These are phyloP conservation scores for Ophidiomyces ophidiicola DNA, from an alignment of 2,329 filamentous ascomycete species.

Conservation along the genomic window DNA sequence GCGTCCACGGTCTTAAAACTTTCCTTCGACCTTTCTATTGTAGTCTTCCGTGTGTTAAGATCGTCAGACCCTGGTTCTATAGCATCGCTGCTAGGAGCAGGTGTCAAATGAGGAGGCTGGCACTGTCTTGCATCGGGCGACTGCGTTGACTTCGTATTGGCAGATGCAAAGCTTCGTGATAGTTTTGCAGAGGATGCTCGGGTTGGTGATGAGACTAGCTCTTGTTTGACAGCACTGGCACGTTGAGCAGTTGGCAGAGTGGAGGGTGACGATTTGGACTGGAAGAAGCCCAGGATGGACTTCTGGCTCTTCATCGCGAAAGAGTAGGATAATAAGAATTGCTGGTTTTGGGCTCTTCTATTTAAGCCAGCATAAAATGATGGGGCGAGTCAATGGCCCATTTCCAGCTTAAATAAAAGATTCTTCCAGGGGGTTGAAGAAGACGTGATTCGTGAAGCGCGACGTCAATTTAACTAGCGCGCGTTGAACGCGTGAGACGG, in stretches of 20 bases:
- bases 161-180: conserved; percentile 18
- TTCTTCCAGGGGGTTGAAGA: background rate
- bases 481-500: background rate
- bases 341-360: no score
- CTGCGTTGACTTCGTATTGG: conserved; percentile 27
- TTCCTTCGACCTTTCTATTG: conserved; percentile 20
- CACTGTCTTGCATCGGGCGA: conserved; percentile 38
- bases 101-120: conserved; percentile 46
- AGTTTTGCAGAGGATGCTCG: conserved; percentile 6
- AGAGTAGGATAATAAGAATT: no score
- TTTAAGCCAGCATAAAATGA: no score
- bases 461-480: background rate
- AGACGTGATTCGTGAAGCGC: background rate
- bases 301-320: conserved; percentile 46
- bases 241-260: conserved; percentile 25
- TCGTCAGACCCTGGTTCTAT: conserved; percentile 56
- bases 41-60: conserved; percentile 23
- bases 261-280: conserved; percentile 42
- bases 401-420: no score
- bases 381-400: no score
- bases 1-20: conserved; percentile 42
- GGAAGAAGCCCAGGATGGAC: conserved; percentile 70
- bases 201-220: conserved; percentile 11
- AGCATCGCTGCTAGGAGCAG: conserved; percentile 69
- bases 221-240: conserved; percentile 13